phyloP scores from a whole-genome alignment of 768 basidiomycete genomes.

The Lactifluus rugatus region DNA sequence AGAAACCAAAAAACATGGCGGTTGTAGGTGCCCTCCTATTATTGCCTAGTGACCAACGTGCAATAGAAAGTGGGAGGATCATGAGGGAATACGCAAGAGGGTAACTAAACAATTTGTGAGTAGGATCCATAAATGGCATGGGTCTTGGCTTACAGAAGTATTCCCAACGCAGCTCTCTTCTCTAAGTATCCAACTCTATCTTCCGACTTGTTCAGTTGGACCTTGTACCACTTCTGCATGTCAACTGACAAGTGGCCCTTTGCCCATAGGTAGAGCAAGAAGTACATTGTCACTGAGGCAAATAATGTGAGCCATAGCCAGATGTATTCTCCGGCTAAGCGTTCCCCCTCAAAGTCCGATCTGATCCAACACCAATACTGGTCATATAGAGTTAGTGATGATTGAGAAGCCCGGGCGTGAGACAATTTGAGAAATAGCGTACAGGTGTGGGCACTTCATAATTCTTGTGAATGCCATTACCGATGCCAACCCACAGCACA shows the following conservation, averaged over 20 bases:
- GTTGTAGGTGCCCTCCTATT: no score
- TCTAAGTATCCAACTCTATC: background rate
- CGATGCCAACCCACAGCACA: background rate
- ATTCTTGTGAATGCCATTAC: constrained; percentile 12
- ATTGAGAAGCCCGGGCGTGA: background rate
- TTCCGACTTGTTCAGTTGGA: constrained; percentile 8
- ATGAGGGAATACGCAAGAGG: no score
- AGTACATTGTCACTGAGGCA: constrained; percentile 28
- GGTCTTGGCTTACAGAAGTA: background rate
- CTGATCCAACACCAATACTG: background rate
- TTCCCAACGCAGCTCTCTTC: background rate
- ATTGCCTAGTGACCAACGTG: no score
- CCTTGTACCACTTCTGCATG: constrained; percentile 29
- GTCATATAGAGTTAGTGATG: background rate
- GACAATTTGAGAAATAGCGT: no score
- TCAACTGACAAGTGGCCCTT: constrained; percentile 23
- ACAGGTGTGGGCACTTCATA: constrained; percentile 30
- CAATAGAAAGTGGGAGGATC: no score
- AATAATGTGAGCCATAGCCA: constrained; percentile 32
- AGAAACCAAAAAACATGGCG: no score
- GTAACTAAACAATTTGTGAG: no score
- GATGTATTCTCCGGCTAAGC: background rate
- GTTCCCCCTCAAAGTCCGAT: background rate
- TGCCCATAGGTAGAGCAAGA: constrained; percentile 24
- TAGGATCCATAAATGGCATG: no score